Evolutionary conservation across 352 stramenopile genomes (phyloP).

Genomic region (Phytophthora aleatoria): DNA sequence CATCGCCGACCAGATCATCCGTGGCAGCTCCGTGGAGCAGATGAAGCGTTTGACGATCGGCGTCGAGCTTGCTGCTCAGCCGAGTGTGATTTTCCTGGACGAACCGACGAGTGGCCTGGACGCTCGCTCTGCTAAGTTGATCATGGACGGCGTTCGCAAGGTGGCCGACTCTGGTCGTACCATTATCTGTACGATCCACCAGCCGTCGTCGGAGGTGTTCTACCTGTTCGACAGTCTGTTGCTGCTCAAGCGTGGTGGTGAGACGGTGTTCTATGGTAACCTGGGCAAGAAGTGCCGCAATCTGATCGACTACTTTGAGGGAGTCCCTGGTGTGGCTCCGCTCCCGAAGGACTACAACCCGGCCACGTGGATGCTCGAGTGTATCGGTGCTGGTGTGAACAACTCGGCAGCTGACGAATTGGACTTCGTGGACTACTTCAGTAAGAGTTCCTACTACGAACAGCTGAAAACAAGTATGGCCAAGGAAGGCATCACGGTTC

Average conservation of each 20-base stretch:
- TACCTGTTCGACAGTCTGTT: conserved; percentile 49
- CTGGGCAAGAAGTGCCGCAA: conserved; percentile 26
- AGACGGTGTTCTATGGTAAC: neutral
- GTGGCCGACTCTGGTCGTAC: conserved; percentile 20
- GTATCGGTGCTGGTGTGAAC: conserved; percentile 50
- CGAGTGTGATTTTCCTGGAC: conserved; percentile 31
- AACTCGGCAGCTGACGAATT: conserved; percentile 17
- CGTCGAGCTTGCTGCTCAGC: conserved; percentile 25
- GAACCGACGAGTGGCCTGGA: conserved; percentile 25
- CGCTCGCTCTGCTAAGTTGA: conserved; percentile 3
- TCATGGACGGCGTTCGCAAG: neutral
- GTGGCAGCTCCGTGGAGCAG: conserved; percentile 22
- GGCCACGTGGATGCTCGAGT: conserved; percentile 35
- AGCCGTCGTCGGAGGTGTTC: conserved; percentile 34
- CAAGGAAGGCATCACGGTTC: conserved; percentile 28
- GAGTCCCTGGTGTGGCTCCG: conserved; percentile 18
- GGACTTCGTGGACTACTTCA: conserved; percentile 32
- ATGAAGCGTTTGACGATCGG: conserved; percentile 30
- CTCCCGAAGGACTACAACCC: conserved; percentile 46
- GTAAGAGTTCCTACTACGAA: conserved; percentile 15
- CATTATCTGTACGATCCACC: conserved; percentile 27
- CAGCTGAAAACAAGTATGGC: conserved; percentile 13
- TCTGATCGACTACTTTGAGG: conserved; percentile 47
- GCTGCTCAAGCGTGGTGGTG: neutral
- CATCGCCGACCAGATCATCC: conserved; percentile 23